Conservation (phyloP, 1,284 basidiomycete species). For the Austroboletus olivaceoglutinosus region DNA sequence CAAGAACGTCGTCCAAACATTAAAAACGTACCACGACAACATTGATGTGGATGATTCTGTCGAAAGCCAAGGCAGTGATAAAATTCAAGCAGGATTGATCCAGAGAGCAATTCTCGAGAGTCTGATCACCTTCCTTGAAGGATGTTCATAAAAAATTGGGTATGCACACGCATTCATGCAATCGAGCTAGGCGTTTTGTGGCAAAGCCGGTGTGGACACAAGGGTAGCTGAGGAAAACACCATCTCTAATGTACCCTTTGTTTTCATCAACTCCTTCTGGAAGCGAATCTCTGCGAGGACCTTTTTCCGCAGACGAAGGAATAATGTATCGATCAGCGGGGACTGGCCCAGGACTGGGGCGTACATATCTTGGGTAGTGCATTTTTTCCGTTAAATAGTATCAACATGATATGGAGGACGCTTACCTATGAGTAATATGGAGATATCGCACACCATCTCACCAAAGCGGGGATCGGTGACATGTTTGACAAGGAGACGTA, state of each 20-base stretch:
- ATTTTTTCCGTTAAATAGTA: not conserved
- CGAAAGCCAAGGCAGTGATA: slow-evolving; percentile 22
- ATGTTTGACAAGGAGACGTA: slow-evolving; percentile 83
- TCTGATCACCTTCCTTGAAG: slow-evolving; percentile 65
- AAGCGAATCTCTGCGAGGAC: slow-evolving; percentile 86
- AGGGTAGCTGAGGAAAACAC: slow-evolving; percentile 68
- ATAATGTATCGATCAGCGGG: slow-evolving; percentile 86
- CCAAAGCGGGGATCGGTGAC: slow-evolving; percentile 91
- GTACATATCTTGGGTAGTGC: slow-evolving; percentile 75
- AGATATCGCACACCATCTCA: slow-evolving; percentile 82
- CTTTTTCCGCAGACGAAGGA: slow-evolving; percentile 82
- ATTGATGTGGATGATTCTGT: slow-evolving; percentile 53
- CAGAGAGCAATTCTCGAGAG: slow-evolving; percentile 69
- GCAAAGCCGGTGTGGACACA: slow-evolving; percentile 21
- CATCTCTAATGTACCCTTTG: slow-evolving; percentile 93
- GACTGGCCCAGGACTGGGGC: slow-evolving; percentile 89
- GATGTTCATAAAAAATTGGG: slow-evolving; percentile 23
- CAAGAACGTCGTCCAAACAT: slow-evolving; percentile 61
- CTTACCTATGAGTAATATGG: slow-evolving; percentile 82
- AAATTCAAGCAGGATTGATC: slow-evolving; percentile 41
- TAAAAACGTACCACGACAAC: slow-evolving; percentile 70
- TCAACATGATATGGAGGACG: slow-evolving; percentile 2
- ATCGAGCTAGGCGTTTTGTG: slow-evolving; percentile 20
- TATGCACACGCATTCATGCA: slow-evolving; percentile 1
- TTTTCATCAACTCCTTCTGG: slow-evolving; percentile 82